phyloP scores from a whole-genome alignment of 192 early-diverging fungal genomes.

The Coemansia sp. region DNA sequence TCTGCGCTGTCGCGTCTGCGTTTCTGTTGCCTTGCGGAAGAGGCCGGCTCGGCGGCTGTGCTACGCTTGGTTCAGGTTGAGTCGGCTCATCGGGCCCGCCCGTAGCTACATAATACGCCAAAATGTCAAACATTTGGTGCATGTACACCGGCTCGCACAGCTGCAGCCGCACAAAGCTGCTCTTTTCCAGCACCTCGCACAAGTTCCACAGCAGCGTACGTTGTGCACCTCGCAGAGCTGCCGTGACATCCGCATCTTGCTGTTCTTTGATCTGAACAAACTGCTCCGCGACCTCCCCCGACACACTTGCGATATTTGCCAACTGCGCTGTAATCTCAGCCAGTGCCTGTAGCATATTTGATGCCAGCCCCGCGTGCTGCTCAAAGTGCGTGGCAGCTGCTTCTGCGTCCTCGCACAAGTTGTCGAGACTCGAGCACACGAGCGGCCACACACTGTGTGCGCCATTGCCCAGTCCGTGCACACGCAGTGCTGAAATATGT shows the following conservation, averaged over 20 bases:
- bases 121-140: constrained; percentile 29
- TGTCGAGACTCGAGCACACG: constrained; percentile 33
- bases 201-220: constrained; percentile 45
- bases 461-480: constrained; percentile 3
- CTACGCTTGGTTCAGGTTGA: not conserved
- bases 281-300: constrained; percentile 7
- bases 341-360: constrained; percentile 17
- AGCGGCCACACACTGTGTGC: constrained; percentile 19
- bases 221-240: constrained; percentile 19
- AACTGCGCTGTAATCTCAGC: constrained; percentile 4
- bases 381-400: constrained; percentile 19
- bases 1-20: constrained; percentile 43
- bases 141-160: constrained; percentile 30
- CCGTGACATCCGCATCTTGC: not conserved
- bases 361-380: constrained; percentile 11
- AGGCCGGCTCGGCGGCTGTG: not conserved
- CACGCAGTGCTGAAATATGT: constrained; percentile 19
- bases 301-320: not conserved
- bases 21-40: constrained; percentile 19
- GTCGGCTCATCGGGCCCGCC: constrained; percentile 8
- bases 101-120: constrained; percentile 16
- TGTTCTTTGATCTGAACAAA: not conserved
- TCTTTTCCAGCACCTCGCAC: constrained; percentile 42
- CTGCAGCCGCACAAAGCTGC: constrained; percentile 23
- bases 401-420: constrained; percentile 31